Percentiles rank a stretch among this genome's conserved stretches.
Evolutionary conservation across 495 filamentous ascomycete species (phyloP).

Genomic region (Tuber aestivum): DNA sequence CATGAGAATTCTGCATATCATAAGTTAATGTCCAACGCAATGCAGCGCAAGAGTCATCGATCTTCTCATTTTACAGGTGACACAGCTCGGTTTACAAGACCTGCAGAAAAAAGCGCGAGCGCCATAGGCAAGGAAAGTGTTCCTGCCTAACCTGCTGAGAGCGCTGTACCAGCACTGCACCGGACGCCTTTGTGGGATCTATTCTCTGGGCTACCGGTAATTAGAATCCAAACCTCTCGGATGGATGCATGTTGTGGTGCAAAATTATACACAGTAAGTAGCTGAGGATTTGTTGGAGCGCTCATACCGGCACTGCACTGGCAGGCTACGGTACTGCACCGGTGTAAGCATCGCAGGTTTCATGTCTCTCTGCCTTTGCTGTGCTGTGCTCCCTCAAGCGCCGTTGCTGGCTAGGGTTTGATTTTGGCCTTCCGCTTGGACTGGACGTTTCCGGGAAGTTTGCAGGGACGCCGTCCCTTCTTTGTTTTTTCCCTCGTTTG

Average conservation of each 20-base stretch:
- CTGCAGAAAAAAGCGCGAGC: background rate
- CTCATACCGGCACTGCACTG: background rate
- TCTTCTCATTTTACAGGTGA: background rate
- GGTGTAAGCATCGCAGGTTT: background rate
- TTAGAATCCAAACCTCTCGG: background rate
- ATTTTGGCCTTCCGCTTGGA: slow-evolving; percentile 1
- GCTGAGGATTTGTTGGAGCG: background rate
- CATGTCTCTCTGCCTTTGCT: background rate
- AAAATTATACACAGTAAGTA: background rate
- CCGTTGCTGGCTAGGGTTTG: background rate
- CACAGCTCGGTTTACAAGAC: background rate
- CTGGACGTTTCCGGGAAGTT: slow-evolving; percentile 14
- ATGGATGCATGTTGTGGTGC: background rate
- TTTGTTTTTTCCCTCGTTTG: background rate
- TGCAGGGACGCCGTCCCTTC: background rate
- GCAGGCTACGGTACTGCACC: no score
- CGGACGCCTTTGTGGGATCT: background rate
- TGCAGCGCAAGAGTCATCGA: background rate
- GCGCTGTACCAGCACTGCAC: background rate
- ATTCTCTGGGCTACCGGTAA: background rate
- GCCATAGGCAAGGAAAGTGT: background rate
- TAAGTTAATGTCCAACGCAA: background rate
- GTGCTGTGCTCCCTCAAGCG: background rate
- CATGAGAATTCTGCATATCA: background rate
- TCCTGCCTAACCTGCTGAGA: background rate